Conservation (phyloP, 2,329 filamentous ascomycete genomes). For the Fusarium redolens region DNA sequence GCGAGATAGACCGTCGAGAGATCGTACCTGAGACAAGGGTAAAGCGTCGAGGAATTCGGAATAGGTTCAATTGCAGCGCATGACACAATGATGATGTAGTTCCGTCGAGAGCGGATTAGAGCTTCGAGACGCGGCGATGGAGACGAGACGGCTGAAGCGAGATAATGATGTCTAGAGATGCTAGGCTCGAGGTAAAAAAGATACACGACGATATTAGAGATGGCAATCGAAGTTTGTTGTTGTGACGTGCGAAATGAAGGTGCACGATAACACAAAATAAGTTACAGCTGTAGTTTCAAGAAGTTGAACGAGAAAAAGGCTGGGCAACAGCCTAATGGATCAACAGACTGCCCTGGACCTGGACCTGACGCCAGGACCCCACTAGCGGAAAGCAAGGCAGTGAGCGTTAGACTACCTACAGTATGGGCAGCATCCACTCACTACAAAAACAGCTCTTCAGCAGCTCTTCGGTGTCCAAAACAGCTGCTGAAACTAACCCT, state of each 20-base stretch:
- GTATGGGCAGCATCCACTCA: not conserved
- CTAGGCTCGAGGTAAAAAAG: not conserved
- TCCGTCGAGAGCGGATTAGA: slow-evolving; percentile 5
- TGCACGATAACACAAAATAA: slow-evolving; percentile 7
- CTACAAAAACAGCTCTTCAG: slow-evolving; percentile 10
- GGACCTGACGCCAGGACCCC: slow-evolving; percentile 22
- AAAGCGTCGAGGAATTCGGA: not conserved
- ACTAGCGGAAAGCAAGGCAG: slow-evolving; percentile 18
- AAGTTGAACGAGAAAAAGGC: slow-evolving; percentile 24
- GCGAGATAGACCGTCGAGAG: not conserved
- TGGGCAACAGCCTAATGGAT: slow-evolving; percentile 20
- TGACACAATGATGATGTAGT: slow-evolving; percentile 36
- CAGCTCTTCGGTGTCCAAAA: slow-evolving; percentile 21
- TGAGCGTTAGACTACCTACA: not conserved
- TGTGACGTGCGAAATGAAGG: slow-evolving; percentile 5
- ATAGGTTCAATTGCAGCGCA: slow-evolving; percentile 19
- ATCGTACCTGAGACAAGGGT: not conserved
- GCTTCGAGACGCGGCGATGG: slow-evolving; percentile 8
- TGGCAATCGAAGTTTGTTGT: not conserved
- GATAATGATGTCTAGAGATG: not conserved
- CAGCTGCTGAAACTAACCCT: slow-evolving; percentile 20
- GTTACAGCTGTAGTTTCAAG: slow-evolving; percentile 6
- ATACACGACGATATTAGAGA: not conserved
- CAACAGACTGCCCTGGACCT: slow-evolving; percentile 7
- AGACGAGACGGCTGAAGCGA: not conserved